Percentiles rank a stretch among this genome's conserved stretches.
phyloP scores from a whole-genome alignment of 2,329 filamentous ascomycete species.

The Intubia oerlemansii region DNA sequence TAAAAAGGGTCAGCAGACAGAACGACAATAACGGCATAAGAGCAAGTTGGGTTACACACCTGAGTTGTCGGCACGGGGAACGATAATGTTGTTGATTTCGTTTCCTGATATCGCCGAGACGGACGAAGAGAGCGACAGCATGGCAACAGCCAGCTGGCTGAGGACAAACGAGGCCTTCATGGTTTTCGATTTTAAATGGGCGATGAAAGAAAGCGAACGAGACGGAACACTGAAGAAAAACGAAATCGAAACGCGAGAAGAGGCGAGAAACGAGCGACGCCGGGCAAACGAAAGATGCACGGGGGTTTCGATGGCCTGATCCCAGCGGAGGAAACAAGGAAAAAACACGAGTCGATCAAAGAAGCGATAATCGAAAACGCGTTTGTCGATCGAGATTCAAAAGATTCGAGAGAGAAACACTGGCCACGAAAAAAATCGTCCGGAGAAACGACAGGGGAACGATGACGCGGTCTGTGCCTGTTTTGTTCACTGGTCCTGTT shows the following conservation, averaged over 20 bases:
- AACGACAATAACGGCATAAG: not conserved
- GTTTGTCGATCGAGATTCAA: too few species aligned
- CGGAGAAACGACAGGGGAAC: too few species aligned
- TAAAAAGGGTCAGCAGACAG: too few species aligned
- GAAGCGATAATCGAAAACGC: too few species aligned
- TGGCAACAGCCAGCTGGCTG: slow-evolving; percentile 24
- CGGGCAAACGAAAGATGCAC: too few species aligned
- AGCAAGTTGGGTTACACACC: not conserved
- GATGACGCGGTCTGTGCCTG: too few species aligned
- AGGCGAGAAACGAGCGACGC: not conserved
- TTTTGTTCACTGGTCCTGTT: too few species aligned
- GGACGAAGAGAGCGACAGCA: slow-evolving; percentile 29
- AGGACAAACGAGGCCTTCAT: slow-evolving; percentile 18
- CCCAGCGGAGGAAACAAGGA: not conserved
- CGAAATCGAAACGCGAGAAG: not conserved
- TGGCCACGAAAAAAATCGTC: too few species aligned
- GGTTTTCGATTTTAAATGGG: slow-evolving; percentile 1
- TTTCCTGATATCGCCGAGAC: slow-evolving; percentile 25
- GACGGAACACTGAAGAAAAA: not conserved
- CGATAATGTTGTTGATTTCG: slow-evolving; percentile 32
- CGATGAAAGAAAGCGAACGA: slow-evolving; percentile 1
- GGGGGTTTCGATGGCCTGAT: too few species aligned
- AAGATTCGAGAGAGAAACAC: too few species aligned
- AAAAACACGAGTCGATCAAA: slow-evolving; percentile 1
- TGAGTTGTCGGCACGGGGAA: slow-evolving; percentile 17